Conservation (phyloP, 2,329 filamentous ascomycete species). For the Tolypocladium pustulatum region DNA sequence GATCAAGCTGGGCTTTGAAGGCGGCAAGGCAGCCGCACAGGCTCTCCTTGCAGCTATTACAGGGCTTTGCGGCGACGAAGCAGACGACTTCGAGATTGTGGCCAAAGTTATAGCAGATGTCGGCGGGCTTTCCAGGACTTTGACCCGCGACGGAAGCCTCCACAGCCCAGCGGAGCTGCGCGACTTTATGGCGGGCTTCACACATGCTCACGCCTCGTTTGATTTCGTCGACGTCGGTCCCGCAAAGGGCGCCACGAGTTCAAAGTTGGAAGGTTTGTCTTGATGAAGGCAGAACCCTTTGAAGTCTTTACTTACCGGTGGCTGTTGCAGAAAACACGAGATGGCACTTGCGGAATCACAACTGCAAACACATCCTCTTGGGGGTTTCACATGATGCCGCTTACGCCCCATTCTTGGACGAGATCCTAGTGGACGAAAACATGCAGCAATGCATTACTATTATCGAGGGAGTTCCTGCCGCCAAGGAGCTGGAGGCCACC, state of each 20-base stretch:
- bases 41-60: slow-evolving; percentile 37
- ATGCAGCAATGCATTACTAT: slow-evolving; percentile 36
- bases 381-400: slow-evolving; percentile 52
- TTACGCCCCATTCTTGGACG: slow-evolving; percentile 49
- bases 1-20: slow-evolving; percentile 42
- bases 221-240: slow-evolving; percentile 54
- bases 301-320: neutral
- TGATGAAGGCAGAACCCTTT: neutral
- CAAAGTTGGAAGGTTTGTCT: slow-evolving; percentile 47
- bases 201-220: slow-evolving; percentile 46
- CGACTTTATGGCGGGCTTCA: slow-evolving; percentile 51
- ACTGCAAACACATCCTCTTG: slow-evolving; percentile 51
- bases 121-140: slow-evolving; percentile 34
- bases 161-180: slow-evolving; percentile 33
- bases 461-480: slow-evolving; percentile 41
- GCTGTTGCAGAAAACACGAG: slow-evolving; percentile 31
- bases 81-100: slow-evolving; percentile 40
- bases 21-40: slow-evolving; percentile 41
- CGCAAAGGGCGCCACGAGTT: slow-evolving; percentile 47
- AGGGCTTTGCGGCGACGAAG: slow-evolving; percentile 31
- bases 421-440: slow-evolving; percentile 35
- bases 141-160: slow-evolving; percentile 37
- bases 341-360: slow-evolving; percentile 49
- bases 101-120: slow-evolving; percentile 48
- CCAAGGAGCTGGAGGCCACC: slow-evolving; percentile 37